phyloP scores from a whole-genome alignment of 768 basidiomycete species.

The Hydnum rufescens region DNA sequence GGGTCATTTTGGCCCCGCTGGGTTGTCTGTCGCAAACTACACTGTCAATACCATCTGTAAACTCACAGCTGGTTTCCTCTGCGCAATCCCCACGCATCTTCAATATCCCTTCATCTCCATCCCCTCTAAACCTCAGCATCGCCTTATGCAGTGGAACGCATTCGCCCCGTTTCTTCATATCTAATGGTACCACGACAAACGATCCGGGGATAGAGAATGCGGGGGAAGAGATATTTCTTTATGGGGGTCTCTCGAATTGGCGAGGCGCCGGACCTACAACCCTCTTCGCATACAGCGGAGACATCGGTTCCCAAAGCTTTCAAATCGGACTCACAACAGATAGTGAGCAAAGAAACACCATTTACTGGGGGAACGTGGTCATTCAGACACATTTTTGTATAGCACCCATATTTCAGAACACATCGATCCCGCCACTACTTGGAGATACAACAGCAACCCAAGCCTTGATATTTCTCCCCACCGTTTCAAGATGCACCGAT shows the following conservation, averaged over 20 bases:
- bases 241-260: conserved; percentile 33
- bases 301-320: conserved; percentile 33
- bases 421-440: conserved; percentile 31
- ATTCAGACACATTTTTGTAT: background rate
- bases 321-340: conserved; percentile 11
- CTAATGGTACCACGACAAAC: conserved; percentile 25
- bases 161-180: conserved; percentile 32
- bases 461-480: conserved; percentile 51
- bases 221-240: conserved; percentile 22
- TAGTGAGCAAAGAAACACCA: conserved; percentile 2
- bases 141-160: conserved; percentile 17
- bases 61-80: background rate
- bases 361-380: background rate
- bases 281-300: conserved; percentile 30
- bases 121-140: conserved; percentile 18
- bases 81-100: conserved; percentile 12
- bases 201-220: conserved; percentile 19
- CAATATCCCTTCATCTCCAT: conserved; percentile 14
- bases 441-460: conserved; percentile 60
- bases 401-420: conserved; percentile 32
- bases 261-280: conserved; percentile 18
- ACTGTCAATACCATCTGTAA: background rate
- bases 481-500: conserved; percentile 22
- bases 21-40: background rate
- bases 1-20: background rate